phyloP scores from a whole-genome alignment of 805 yeast genomes.

The Suhomyces tanzawaensis region DNA sequence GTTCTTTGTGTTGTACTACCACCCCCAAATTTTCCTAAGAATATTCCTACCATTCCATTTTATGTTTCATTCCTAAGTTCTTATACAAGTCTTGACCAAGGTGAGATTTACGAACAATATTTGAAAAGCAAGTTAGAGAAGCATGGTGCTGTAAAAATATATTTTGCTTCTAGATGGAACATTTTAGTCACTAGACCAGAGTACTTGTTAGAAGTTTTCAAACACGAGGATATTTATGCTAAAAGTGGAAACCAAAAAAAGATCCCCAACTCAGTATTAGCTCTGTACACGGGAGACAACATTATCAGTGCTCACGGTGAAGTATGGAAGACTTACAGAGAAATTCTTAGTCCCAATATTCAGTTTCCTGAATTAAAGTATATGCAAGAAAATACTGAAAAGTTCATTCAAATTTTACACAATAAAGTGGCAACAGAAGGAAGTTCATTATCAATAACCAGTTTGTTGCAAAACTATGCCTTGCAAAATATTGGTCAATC shows the following conservation, averaged over 20 bases:
- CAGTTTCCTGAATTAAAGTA: constrained; percentile 46
- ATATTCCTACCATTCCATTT: constrained; percentile 61
- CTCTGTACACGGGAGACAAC: constrained; percentile 59
- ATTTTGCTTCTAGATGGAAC: constrained; percentile 63
- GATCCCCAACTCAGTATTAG: constrained; percentile 53
- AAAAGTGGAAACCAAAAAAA: constrained; percentile 62
- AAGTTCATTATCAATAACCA: constrained; percentile 26
- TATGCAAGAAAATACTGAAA: constrained; percentile 34
- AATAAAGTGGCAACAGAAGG: constrained; percentile 1
- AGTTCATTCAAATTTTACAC: not conserved
- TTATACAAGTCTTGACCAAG: constrained; percentile 46
- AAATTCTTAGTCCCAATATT: constrained; percentile 44
- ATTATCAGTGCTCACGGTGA: constrained; percentile 57
- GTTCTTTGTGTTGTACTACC: constrained; percentile 32
- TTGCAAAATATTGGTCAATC: constrained; percentile 51
- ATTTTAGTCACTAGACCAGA: constrained; percentile 51
- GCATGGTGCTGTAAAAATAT: constrained; percentile 57
- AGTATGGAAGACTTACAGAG: constrained; percentile 50
- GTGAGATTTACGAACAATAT: constrained; percentile 42
- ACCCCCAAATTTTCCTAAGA: constrained; percentile 49
- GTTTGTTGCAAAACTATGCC: constrained; percentile 45
- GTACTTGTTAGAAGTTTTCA: constrained; percentile 43
- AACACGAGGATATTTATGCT: constrained; percentile 48
- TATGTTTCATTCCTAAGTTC: constrained; percentile 52
- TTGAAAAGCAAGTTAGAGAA: constrained; percentile 45